These are phyloP conservation scores for Talaromyces sp. DNA, from an alignment of 2,329 filamentous ascomycete genomes.

Conservation along the genomic window DNA sequence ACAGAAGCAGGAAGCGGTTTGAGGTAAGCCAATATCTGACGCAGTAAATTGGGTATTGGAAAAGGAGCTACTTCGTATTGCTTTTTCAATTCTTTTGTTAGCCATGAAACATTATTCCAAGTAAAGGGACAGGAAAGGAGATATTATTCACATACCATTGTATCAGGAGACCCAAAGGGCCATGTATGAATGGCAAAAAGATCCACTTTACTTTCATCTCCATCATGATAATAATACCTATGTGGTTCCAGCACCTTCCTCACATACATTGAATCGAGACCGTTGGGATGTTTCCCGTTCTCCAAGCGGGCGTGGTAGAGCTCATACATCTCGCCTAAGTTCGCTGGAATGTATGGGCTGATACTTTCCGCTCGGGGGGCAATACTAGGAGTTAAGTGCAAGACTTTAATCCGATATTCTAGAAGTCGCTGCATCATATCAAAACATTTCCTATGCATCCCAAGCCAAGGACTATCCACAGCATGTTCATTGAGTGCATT, in stretches of 20 bases:
- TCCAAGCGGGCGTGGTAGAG: too few relatives aligned
- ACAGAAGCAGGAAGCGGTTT: not conserved
- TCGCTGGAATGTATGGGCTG: not conserved
- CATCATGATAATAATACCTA: not conserved
- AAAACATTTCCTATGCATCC: slow-evolving; percentile 2
- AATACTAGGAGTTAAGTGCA: not conserved
- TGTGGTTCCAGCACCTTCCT: not conserved
- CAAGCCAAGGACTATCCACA: not conserved
- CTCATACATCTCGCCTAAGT: slow-evolving; percentile 2
- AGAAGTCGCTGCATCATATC: not conserved
- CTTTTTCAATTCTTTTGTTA: not conserved
- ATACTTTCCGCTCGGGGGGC: not conserved
- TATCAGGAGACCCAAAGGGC: slow-evolving; percentile 1
- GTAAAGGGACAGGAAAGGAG: too few relatives aligned
- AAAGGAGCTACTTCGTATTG: not conserved
- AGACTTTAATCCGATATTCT: not conserved
- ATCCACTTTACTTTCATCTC: not conserved
- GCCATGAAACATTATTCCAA: too few relatives aligned
- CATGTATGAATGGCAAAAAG: too few relatives aligned
- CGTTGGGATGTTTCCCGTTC: too few relatives aligned
- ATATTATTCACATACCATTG: not conserved
- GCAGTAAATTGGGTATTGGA: not conserved
- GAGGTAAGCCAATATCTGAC: not conserved
- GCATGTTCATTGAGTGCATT: not conserved
- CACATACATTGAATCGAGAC: too few relatives aligned